Conservation (phyloP, 2,329 filamentous ascomycete species). For the Cadophora luteo-olivacea region DNA sequence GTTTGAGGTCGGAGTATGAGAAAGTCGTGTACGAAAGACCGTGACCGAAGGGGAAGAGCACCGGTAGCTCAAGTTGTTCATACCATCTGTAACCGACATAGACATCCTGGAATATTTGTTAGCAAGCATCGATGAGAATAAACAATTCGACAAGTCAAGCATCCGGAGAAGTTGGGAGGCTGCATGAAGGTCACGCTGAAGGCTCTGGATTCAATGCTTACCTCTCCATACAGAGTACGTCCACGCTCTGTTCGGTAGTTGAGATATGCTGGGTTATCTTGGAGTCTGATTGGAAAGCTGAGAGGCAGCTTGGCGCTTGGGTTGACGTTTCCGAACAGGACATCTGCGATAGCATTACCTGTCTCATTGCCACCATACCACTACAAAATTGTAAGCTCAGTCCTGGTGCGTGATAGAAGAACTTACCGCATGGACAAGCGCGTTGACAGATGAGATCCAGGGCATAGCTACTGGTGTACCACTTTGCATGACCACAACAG, state of each 20-base stretch:
- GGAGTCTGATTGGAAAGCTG: constrained; percentile 70
- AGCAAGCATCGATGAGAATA: not conserved
- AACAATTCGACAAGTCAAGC: not conserved
- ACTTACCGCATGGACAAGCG: constrained; percentile 67
- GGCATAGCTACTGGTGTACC: constrained; percentile 79
- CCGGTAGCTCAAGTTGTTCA: constrained; percentile 69
- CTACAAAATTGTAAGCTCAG: constrained; percentile 5
- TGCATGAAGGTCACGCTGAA: no score
- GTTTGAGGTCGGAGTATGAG: constrained; percentile 56
- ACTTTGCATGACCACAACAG: constrained; percentile 77
- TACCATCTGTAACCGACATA: constrained; percentile 85
- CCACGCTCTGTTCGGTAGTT: constrained; percentile 76
- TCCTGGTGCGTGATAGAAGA: constrained; percentile 62
- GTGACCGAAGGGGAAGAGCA: constrained; percentile 80
- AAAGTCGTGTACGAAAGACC: constrained; percentile 82
- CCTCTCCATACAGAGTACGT: constrained; percentile 76
- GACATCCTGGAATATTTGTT: constrained; percentile 55
- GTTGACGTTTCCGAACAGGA: constrained; percentile 76
- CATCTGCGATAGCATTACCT: constrained; percentile 80
- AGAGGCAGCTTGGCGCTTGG: constrained; percentile 78
- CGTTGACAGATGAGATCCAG: constrained; percentile 61
- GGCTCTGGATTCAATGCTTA: not conserved
- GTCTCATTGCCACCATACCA: constrained; percentile 92
- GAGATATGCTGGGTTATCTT: constrained; percentile 78
- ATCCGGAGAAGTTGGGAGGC: no score